These are phyloP conservation scores for Lactifluus rugatus DNA, from an alignment of 768 basidiomycete genomes.

Conservation along the genomic window DNA sequence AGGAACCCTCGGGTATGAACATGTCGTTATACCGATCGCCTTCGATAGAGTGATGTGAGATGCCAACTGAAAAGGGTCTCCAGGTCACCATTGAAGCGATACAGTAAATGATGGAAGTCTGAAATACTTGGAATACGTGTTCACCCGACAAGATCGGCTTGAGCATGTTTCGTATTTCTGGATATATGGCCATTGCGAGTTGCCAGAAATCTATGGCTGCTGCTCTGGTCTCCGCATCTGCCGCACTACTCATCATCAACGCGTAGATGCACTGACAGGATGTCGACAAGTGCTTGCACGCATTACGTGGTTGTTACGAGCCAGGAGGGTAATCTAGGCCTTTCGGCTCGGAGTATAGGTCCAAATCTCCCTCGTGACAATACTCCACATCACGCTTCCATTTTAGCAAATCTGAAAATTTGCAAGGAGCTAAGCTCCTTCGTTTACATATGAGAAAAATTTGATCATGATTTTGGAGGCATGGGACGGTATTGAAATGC, in stretches of 20 bases:
- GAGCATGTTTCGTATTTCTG: conserved; percentile 2
- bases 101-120: conserved; percentile 1
- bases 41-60: conserved; percentile 10
- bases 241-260: no score
- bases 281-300: background rate
- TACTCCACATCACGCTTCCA: no score
- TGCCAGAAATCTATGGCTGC: conserved; percentile 5
- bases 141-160: conserved; percentile 4
- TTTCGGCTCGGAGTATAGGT: no score
- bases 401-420: no score
- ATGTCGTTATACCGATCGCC: conserved; percentile 12
- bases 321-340: no score
- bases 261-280: no score
- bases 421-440: no score
- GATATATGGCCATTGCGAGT: conserved; percentile 6
- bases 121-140: conserved; percentile 1
- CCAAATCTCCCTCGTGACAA: no score
- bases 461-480: no score
- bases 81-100: conserved; percentile 10
- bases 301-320: background rate
- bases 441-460: no score
- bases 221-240: background rate
- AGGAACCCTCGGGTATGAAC: conserved; percentile 8
- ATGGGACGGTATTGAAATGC: no score
- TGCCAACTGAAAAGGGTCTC: conserved; percentile 9